Evolutionary conservation across 768 basidiomycete species (phyloP).

Genomic region (Nevesoporus exiguus): DNA sequence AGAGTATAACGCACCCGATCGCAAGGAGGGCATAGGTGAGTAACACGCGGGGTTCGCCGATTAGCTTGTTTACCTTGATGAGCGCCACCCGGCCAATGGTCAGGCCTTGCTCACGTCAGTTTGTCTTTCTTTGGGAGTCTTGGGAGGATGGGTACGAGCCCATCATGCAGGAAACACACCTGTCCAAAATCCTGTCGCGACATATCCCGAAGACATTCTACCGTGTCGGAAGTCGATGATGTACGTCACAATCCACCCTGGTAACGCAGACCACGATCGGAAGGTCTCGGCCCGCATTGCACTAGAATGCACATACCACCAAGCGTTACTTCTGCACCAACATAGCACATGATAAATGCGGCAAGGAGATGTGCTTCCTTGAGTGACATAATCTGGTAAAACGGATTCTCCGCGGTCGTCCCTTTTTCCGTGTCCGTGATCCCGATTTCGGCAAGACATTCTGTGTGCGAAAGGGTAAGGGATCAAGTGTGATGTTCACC

Average conservation of each 20-base stretch:
- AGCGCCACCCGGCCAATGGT: conserved; percentile 50
- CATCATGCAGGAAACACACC: conserved; percentile 30
- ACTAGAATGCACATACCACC: neutral
- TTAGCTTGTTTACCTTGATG: conserved; percentile 48
- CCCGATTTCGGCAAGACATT: conserved; percentile 3
- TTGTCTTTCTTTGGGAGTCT: neutral
- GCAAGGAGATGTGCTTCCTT: conserved; percentile 3
- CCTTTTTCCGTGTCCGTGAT: neutral
- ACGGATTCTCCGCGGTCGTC: neutral
- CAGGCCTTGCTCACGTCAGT: conserved; percentile 38
- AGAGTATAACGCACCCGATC: conserved; percentile 28
- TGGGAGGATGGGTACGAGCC: neutral
- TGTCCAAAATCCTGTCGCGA: conserved; percentile 51
- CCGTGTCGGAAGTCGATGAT: neutral
- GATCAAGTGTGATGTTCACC: too few relatives aligned
- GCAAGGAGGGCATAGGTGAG: conserved; percentile 47
- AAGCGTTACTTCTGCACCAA: conserved; percentile 1
- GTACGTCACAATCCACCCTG: conserved; percentile 7
- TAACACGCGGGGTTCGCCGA: conserved; percentile 50
- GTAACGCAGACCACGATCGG: neutral
- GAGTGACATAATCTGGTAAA: neutral
- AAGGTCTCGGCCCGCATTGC: neutral
- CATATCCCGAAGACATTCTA: conserved; percentile 34
- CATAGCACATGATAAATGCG: neutral
- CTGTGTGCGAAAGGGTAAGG: neutral